Base-by-base conservation (phyloP, 441 rosid genomes). In the Populus hybrid region DNA sequence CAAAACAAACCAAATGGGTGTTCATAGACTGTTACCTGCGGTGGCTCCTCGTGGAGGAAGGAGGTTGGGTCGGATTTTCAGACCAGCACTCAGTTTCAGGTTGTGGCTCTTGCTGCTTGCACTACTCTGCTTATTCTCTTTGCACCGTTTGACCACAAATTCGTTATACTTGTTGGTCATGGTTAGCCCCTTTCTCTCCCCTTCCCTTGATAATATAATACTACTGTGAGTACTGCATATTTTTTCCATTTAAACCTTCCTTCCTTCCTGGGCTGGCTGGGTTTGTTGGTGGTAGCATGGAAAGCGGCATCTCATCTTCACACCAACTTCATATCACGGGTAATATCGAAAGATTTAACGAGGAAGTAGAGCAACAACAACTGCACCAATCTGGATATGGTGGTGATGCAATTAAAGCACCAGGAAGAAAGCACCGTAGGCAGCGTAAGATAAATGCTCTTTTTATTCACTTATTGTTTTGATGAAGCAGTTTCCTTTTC, bases 111-210 rank as follows among this genome's bases (percentile, higher is more conserved):
- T 88, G 73, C 79, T 91, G 79, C 85, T 90, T 64, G 77, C 83
- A 3, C 80, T 85, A 6, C 71, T 89, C 24, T 83, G 85, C 79
- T 83, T 89, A 73, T 78, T 88, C 38, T 88, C 82, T 80, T 87
- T 30, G 79, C 85, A 11, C 73, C 85, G 77, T 87, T 89, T 70
- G 89, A 87, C 64, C 77, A 87, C 64, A 91, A 86, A 77, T 79
- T 88, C 30, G 82, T 84, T 42, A 81, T 87, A 80, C 85, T 89
- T 30, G 95, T 95, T 94, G 77, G 85, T 90, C 79, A 77, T 75
- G 40, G 0, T n/a, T 1, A 8, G 2, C 36, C 50, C 40, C 69
- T n/a, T 21, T 5, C 26, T 42, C 1, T 64, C 70, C 1, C 10
- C 0, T 30, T 26, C 28, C 28, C 5, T 9, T 14, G 28, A 11